These are phyloP conservation scores for Yarrowia galli DNA, from an alignment of 1,139 yeast species.

Conservation along the genomic window DNA sequence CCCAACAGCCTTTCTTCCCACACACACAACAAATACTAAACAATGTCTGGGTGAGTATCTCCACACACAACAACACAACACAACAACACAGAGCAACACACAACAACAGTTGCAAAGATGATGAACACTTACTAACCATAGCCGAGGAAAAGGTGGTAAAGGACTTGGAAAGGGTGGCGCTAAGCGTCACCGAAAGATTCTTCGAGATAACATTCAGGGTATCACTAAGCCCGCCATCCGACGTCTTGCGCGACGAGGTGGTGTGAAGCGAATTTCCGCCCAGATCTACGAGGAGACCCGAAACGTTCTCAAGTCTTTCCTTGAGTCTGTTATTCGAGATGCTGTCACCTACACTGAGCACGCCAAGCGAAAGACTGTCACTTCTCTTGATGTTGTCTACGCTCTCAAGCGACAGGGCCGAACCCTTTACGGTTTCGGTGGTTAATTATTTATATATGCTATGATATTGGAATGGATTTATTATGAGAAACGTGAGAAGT, in stretches of 20 bases:
- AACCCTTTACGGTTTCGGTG: constrained; percentile 99
- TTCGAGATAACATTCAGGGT: constrained; percentile 99
- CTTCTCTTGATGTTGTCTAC: constrained; percentile 98
- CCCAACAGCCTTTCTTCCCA: constrained; percentile 24
- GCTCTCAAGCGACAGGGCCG: constrained; percentile 99
- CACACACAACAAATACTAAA: constrained; percentile 45
- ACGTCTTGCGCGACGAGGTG: constrained; percentile 99
- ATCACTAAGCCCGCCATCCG: constrained; percentile 99
- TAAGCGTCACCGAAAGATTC: constrained; percentile 99
- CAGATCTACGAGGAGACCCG: constrained; percentile 99
- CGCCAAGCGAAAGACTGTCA: constrained; percentile 99
- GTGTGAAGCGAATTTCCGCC: constrained; percentile 99
- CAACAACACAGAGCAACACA: neutral
- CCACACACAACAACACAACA: constrained; percentile 11
- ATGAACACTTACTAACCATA: constrained; percentile 22
- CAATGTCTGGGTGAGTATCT: constrained; percentile 74
- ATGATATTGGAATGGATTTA: constrained; percentile 26
- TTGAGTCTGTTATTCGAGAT: constrained; percentile 97
- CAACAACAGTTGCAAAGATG: too few species aligned
- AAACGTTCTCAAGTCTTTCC: constrained; percentile 93
- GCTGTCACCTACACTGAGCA: constrained; percentile 99
- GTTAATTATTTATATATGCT: constrained; percentile 58
- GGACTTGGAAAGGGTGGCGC: constrained; percentile 99
- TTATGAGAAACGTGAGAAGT: neutral
- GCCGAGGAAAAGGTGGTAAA: constrained; percentile 99